Conservation (phyloP, 2,329 filamentous ascomycete species). For the Pestalotiopsis sp. region DNA sequence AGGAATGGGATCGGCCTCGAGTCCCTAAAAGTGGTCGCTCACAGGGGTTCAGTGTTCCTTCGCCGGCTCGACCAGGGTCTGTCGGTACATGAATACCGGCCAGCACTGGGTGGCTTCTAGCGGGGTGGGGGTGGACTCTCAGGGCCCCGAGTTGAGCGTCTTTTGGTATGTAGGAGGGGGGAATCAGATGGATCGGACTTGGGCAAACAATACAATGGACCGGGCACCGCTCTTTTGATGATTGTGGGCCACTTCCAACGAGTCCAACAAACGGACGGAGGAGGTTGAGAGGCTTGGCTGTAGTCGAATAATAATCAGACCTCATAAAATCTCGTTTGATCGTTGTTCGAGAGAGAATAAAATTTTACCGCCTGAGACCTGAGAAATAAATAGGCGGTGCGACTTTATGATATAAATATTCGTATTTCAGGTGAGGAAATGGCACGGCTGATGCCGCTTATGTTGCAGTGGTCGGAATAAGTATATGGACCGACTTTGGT, state of each 20-base stretch:
- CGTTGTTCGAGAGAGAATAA: neutral
- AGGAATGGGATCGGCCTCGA: neutral
- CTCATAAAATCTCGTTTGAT: neutral
- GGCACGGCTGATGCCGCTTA: neutral
- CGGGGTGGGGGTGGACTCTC: neutral
- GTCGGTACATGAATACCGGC: constrained; percentile 5
- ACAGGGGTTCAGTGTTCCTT: neutral
- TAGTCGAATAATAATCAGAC: neutral
- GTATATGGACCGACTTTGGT: too few relatives aligned
- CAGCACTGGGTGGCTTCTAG: neutral
- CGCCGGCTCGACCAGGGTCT: constrained; percentile 1
- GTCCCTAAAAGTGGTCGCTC: neutral
- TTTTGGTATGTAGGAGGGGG: neutral
- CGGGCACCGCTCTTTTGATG: neutral
- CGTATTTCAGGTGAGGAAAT: neutral
- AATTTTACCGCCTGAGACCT: neutral
- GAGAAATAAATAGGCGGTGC: neutral
- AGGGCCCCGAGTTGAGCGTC: neutral
- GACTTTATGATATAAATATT: neutral
- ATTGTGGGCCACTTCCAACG: neutral
- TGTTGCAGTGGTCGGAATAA: neutral
- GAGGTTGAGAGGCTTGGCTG: neutral
- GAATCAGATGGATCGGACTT: neutral
- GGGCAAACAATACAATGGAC: neutral
- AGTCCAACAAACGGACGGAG: neutral